phyloP scores from a whole-genome alignment of 495 filamentous ascomycete genomes.

The Saxophila tyrrhenica region DNA sequence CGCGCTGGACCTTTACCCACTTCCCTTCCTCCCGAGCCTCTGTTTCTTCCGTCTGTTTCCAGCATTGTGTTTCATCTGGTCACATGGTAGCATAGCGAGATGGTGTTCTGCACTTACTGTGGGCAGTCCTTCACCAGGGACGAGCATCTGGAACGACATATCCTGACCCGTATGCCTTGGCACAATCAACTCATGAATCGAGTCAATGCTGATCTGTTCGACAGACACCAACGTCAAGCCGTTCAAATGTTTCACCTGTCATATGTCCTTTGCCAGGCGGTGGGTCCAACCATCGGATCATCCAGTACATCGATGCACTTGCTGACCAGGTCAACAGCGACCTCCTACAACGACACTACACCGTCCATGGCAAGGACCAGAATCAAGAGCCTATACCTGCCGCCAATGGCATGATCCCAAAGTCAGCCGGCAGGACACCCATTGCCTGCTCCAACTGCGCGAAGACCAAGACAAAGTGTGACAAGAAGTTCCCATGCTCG shows the following conservation, averaged over 20 bases:
- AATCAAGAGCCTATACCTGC: conserved; percentile 31
- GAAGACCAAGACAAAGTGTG: conserved; percentile 48
- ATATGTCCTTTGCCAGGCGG: conserved; percentile 52
- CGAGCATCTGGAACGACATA: conserved; percentile 54
- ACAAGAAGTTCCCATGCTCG: conserved; percentile 52
- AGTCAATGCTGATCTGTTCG: conserved; percentile 5
- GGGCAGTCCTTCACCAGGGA: conserved; percentile 54
- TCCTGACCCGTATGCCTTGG: conserved; percentile 40
- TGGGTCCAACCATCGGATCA: conserved; percentile 30
- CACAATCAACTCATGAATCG: conserved; percentile 1
- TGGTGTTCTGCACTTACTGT: conserved; percentile 52
- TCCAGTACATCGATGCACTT: too few relatives aligned
- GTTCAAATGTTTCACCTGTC: conserved; percentile 46
- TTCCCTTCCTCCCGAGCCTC: too few relatives aligned
- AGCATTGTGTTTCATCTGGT: background rate
- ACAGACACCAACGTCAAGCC: conserved; percentile 57
- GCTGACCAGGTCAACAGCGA: too few relatives aligned
- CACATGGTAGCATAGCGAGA: conserved; percentile 16
- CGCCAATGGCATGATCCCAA: conserved; percentile 32
- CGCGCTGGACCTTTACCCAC: too few relatives aligned
- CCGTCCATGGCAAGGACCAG: conserved; percentile 33
- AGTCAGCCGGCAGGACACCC: conserved; percentile 32
- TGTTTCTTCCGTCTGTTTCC: background rate
- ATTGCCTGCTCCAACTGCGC: conserved; percentile 36
- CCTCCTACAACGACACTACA: conserved; percentile 47